Conservation (phyloP, 2,329 filamentous ascomycete species). For the Delphinella strobiligena region DNA sequence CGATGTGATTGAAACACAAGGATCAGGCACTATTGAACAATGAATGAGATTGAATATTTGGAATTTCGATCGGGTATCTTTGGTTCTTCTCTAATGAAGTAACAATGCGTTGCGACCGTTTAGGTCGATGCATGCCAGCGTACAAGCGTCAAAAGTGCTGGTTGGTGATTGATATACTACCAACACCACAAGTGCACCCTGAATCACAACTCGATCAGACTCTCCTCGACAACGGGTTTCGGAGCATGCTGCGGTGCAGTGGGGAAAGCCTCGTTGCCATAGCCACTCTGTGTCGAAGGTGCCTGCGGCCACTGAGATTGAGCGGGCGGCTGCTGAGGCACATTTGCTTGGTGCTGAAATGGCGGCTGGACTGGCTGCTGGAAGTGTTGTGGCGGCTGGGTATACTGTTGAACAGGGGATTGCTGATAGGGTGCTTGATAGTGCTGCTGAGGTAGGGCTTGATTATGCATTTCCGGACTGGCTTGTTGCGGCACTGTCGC, state of each 20-base stretch:
- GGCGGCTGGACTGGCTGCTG: constrained; percentile 8
- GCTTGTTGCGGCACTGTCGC: constrained; percentile 17
- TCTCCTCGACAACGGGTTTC: constrained; percentile 19
- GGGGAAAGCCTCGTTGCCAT: constrained; percentile 23
- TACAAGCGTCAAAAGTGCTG: no score
- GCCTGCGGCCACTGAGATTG: constrained; percentile 22
- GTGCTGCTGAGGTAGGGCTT: constrained; percentile 15
- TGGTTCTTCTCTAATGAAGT: no score
- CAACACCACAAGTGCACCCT: no score
- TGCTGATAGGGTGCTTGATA: constrained; percentile 15
- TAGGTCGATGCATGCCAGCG: no score
- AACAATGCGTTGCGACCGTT: no score
- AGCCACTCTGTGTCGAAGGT: constrained; percentile 18
- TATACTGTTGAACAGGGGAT: constrained; percentile 20
- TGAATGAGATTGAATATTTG: no score
- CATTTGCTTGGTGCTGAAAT: constrained; percentile 5
- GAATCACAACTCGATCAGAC: constrained; percentile 24
- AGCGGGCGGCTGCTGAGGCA: constrained; percentile 8
- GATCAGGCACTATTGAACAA: no score
- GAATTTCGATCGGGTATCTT: no score
- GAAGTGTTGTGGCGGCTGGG: constrained; percentile 18
- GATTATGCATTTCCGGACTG: constrained; percentile 11
- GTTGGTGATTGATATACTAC: no score
- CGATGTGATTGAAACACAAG: no score
- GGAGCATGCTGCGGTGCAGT: constrained; percentile 21